Evolutionary conservation across 306 rosid species (phyloP), one percentile per base, ranked within the genome.

Genomic region (Rubus idaeus): DNA sequence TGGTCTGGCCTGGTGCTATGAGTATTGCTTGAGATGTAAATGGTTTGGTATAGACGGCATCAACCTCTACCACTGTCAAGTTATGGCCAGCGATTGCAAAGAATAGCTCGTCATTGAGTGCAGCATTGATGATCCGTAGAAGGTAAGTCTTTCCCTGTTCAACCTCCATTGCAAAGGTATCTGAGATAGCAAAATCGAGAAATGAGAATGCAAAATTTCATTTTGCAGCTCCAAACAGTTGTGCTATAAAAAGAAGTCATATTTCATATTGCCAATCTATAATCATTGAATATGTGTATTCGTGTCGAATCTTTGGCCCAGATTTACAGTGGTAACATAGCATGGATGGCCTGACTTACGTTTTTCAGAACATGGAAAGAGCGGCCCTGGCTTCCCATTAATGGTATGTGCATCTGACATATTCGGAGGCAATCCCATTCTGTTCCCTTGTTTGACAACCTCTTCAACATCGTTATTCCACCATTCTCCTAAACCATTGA

Each of bases 51-150:
- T 83, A 83, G 2, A 71, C 84, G 3, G 86, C 84, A 53, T 83
- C 83, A 40, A 83, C 46, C 68, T 79, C 86, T 11, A 83, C 78
- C 20, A 83, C 86, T 4, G 81, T 75, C 78, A 83, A 3, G 73
- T 66, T 71, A 42, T 83, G 86, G 30, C 73, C 84, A 0, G 81
- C 76, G 17, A 83, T 64, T 55, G 76, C 84, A 9, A 83, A 83
- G 75, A 83, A 79, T 21, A 83, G 73, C 58, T 79, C 86, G 42
- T 83, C 84, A 64, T 83, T 83, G 49, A 83, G 81, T 46, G 86
- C 86, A 75, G 81, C 83, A 50, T 79, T 79, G 75, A 79, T 40
- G 58, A 83, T 79, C 39, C 84, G 64, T 21, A 79, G 44, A 0
- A 83, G 80, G 64, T 83, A 79, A 1, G 79, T 66, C 73, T 79